Evolutionary conservation across 208 protist genomes (phyloP).

Genomic region (Leishmania tropica): DNA sequence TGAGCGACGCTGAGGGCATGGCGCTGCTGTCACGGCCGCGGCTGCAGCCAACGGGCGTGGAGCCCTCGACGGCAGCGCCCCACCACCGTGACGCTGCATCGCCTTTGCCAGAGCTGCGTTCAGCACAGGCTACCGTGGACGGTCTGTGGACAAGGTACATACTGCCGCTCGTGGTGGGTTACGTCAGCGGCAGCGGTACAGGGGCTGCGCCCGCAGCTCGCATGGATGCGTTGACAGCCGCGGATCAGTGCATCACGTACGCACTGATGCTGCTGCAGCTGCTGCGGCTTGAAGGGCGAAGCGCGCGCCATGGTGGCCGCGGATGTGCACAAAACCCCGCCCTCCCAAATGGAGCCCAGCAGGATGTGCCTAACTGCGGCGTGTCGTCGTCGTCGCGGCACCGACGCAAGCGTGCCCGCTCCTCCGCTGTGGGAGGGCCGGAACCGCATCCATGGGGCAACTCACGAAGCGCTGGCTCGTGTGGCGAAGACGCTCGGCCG

Average conservation of each 20-base stretch:
- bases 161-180: constrained; percentile 21
- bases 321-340: too few relatives aligned
- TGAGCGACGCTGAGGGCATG: constrained; percentile 9
- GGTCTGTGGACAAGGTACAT: constrained; percentile 15
- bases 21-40: neutral
- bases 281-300: constrained; percentile 3
- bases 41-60: neutral
- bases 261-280: constrained; percentile 15
- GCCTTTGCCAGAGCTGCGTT: neutral
- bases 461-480: neutral
- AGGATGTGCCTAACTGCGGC: neutral
- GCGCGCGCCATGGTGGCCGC: neutral
- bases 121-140: neutral
- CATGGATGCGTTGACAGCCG: constrained; percentile 8
- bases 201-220: neutral
- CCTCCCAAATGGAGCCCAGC: neutral
- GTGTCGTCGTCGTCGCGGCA: neutral
- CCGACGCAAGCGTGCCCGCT: constrained; percentile 5
- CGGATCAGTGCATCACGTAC: constrained; percentile 14
- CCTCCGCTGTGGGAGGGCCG: neutral
- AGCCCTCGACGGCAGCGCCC: neutral
- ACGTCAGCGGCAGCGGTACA: neutral
- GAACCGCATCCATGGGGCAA: neutral
- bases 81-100: neutral
- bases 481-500: neutral